Conservation (phyloP, 148 eudicot genomes). For the Chenopodium formosanum region DNA sequence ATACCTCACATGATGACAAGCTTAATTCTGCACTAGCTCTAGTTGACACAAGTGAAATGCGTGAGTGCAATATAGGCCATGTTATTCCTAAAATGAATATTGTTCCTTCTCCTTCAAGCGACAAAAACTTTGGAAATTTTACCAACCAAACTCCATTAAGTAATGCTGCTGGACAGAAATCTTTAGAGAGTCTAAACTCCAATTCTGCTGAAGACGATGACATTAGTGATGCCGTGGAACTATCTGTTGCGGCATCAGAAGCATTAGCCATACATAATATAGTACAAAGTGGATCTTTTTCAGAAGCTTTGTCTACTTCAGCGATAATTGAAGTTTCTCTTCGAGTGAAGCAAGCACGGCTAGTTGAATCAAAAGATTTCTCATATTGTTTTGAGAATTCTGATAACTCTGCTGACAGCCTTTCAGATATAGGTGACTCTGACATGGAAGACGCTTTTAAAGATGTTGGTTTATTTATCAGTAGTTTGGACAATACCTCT, state of each 20-base stretch:
- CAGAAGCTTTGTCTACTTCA: slow-evolving; percentile 41
- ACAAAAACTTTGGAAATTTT: slow-evolving; percentile 17
- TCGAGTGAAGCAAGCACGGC: slow-evolving; percentile 74
- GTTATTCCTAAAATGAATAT: slow-evolving; percentile 20
- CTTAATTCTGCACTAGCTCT: slow-evolving; percentile 15
- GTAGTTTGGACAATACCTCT: slow-evolving; percentile 19
- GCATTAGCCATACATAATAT: slow-evolving; percentile 67
- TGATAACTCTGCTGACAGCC: slow-evolving; percentile 32
- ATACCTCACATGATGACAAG: slow-evolving; percentile 33
- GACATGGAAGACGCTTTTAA: slow-evolving; percentile 67
- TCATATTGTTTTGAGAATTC: slow-evolving; percentile 27
- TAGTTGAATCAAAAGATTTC: slow-evolving; percentile 33
- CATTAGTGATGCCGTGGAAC: slow-evolving; percentile 61
- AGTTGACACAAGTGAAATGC: slow-evolving; percentile 20
- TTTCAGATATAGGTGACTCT: slow-evolving; percentile 61
- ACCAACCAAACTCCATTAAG: slow-evolving; percentile 18
- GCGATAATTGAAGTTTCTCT: slow-evolving; percentile 71
- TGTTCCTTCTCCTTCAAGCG: slow-evolving; percentile 28
- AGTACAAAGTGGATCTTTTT: slow-evolving; percentile 33
- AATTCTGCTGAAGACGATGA: slow-evolving; percentile 33
- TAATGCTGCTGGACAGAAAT: slow-evolving; percentile 24
- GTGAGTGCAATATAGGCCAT: slow-evolving; percentile 17
- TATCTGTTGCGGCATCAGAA: slow-evolving; percentile 87
- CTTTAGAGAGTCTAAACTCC: slow-evolving; percentile 26
- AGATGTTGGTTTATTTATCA: slow-evolving; percentile 59